These are phyloP conservation scores for Irpex lacteus DNA, from an alignment of 1,284 basidiomycete genomes.

Conservation along the genomic window DNA sequence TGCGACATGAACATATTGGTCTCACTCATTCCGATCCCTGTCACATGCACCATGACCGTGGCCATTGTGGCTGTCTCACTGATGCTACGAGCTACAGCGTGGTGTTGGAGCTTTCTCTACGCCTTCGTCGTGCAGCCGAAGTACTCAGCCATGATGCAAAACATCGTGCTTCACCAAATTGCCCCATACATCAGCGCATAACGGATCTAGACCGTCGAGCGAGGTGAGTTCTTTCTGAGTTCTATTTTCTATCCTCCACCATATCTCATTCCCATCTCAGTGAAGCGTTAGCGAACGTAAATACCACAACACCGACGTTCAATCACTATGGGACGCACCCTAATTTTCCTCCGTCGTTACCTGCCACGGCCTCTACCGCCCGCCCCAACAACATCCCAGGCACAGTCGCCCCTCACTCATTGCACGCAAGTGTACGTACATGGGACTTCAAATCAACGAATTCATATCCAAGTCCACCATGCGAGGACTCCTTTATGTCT, in stretches of 20 bases:
- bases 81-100: constrained; percentile 51
- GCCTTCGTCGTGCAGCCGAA: constrained; percentile 56
- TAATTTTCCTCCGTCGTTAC: constrained; percentile 1
- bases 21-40: constrained; percentile 8
- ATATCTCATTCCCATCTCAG: constrained; percentile 20
- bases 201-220: constrained; percentile 54
- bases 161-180: constrained; percentile 44
- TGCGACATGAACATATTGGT: constrained; percentile 17
- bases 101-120: constrained; percentile 59
- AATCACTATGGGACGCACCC: constrained; percentile 7
- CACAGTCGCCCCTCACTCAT: constrained; percentile 25
- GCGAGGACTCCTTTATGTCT: constrained; percentile 45
- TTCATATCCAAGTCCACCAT: constrained; percentile 27
- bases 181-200: constrained; percentile 51
- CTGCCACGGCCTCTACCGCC: neutral
- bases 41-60: constrained; percentile 14
- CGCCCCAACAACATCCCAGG: neutral
- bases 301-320: constrained; percentile 17
- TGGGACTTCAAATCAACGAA: constrained; percentile 28
- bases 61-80: constrained; percentile 58
- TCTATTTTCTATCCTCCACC: constrained; percentile 6
- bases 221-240: constrained; percentile 40
- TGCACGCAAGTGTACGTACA: constrained; percentile 26
- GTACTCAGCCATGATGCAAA: constrained; percentile 48
- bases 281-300: constrained; percentile 35